These are phyloP conservation scores for Posidonia australis DNA, from an alignment of 106 monocot species.

Conservation along the genomic window DNA sequence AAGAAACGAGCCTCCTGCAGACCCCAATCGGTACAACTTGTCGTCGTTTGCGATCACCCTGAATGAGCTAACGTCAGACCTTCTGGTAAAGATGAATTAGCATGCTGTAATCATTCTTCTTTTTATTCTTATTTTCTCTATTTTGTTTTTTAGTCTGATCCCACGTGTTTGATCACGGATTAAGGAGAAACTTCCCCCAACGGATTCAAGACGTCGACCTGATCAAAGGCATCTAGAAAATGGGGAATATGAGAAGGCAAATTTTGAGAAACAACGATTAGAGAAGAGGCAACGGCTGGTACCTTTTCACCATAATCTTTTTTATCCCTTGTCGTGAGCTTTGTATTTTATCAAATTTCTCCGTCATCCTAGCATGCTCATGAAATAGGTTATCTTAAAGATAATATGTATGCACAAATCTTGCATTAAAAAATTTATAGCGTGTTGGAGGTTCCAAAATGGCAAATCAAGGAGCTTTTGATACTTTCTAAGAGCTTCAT, in stretches of 20 bases:
- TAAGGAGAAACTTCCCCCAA: conserved; percentile 68
- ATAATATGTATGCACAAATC: no score
- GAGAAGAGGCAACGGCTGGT: conserved; percentile 75
- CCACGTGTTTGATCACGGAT: conserved; percentile 24
- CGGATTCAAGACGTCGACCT: conserved; percentile 68
- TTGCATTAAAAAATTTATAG: no score
- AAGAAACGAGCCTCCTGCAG: conserved; percentile 33
- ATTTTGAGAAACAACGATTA: conserved; percentile 47
- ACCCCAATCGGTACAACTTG: conserved; percentile 62
- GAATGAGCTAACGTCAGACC: conserved; percentile 52
- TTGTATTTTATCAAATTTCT: no score
- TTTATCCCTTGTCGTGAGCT: background rate
- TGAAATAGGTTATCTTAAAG: no score
- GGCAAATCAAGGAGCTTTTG: no score
- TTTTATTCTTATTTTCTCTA: conserved; percentile 9
- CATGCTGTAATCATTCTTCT: conserved; percentile 8
- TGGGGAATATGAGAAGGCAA: conserved; percentile 66
- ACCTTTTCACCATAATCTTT: background rate
- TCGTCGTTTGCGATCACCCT: conserved; percentile 61
- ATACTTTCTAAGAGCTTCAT: no score
- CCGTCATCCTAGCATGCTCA: no score
- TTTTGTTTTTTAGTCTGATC: conserved; percentile 20
- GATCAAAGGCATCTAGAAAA: conserved; percentile 68
- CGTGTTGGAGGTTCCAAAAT: no score
- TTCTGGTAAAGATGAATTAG: conserved; percentile 40